Evolutionary conservation across 306 rosid species (phyloP).

Genomic region (Cicer chorassanicum): DNA sequence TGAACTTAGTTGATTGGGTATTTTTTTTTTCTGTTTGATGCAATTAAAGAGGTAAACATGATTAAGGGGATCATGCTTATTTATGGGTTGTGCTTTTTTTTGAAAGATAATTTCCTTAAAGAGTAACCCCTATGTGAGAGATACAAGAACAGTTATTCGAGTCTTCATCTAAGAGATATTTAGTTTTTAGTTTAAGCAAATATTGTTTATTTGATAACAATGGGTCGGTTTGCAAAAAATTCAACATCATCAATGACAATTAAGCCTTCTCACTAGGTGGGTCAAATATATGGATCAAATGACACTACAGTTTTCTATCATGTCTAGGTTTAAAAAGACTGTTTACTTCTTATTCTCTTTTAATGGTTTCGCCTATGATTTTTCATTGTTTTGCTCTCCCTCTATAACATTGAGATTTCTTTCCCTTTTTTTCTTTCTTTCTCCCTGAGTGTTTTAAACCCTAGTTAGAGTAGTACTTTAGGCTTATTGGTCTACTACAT

Average conservation of each 20-base stretch:
- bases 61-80: background rate
- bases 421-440: background rate
- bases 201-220: background rate
- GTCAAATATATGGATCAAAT: background rate
- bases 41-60: background rate
- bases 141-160: too few relatives aligned
- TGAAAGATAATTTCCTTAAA: background rate
- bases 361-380: background rate
- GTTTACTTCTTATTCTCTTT: background rate
- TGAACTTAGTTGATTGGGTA: background rate
- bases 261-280: conserved; percentile 14
- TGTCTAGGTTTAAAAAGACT: background rate
- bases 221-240: background rate
- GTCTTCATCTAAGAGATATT: too few relatives aligned
- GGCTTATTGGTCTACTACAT: conserved; percentile 19
- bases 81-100: conserved; percentile 7
- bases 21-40: conserved; percentile 3
- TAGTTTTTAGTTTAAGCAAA: too few relatives aligned
- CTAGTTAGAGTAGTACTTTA: background rate
- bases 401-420: conserved; percentile 1
- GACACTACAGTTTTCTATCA: background rate
- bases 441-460: background rate
- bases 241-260: background rate
- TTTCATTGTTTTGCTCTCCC: too few relatives aligned
- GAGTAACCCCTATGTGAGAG: background rate